Conservation (phyloP, 1,284 basidiomycete species). For the Ustilago tritici region DNA sequence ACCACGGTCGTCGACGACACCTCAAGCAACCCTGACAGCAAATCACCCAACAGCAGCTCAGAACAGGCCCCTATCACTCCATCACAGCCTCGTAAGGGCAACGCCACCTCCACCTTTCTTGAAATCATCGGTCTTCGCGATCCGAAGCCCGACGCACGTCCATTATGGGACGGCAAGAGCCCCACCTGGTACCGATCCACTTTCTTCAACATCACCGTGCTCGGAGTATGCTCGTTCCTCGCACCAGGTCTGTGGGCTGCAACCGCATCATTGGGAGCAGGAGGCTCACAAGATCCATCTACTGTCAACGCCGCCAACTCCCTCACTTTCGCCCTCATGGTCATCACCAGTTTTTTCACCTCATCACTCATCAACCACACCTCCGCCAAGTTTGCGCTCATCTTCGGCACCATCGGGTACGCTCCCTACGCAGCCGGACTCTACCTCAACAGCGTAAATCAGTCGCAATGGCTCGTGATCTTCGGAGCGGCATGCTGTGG, state of each 20-base stretch:
- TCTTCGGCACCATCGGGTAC: conserved; percentile 66
- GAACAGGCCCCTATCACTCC: neutral
- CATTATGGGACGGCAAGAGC: conserved; percentile 34
- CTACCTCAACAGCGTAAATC: conserved; percentile 59
- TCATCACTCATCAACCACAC: conserved; percentile 57
- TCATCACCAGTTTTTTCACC: conserved; percentile 64
- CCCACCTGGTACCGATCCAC: conserved; percentile 52
- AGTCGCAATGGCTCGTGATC: conserved; percentile 67
- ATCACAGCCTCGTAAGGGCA: neutral
- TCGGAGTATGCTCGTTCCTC: conserved; percentile 69
- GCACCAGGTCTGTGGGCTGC: conserved; percentile 69
- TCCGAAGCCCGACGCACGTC: conserved; percentile 37
- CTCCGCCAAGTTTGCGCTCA: conserved; percentile 62
- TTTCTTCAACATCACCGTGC: conserved; percentile 65
- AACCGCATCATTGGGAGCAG: conserved; percentile 62
- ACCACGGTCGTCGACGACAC: conserved; percentile 12
- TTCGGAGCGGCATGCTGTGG: conserved; percentile 69
- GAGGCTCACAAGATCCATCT: conserved; percentile 59
- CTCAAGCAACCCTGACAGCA: conserved; percentile 24
- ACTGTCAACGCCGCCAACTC: conserved; percentile 70
- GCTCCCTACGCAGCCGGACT: conserved; percentile 69
- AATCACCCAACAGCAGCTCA: conserved; percentile 20
- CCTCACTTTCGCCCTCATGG: conserved; percentile 69
- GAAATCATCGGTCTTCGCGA: conserved; percentile 44
- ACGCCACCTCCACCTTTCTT: conserved; percentile 24